Percentiles rank a stretch among this genome's conserved stretches.
These are phyloP conservation scores for Mortierella alpina DNA, from an alignment of 192 early-diverging fungal genomes.

Conservation along the genomic window DNA sequence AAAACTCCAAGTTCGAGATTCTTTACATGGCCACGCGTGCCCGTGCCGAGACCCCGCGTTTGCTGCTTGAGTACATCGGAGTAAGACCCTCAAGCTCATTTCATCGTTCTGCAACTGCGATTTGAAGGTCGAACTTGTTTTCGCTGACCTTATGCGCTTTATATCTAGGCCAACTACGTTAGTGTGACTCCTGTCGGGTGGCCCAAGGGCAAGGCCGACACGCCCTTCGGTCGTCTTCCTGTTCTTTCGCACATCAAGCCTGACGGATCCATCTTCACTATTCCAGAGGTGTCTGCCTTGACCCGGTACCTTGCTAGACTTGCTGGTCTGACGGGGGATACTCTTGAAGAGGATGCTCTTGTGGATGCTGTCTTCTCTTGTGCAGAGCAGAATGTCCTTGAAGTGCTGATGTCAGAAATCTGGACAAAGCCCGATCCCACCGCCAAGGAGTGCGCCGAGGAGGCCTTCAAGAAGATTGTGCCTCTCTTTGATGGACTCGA, in stretches of 20 bases:
- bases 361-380: slow-evolving; percentile 21
- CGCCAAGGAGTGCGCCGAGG: slow-evolving; percentile 14
- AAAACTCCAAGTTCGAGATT: slow-evolving; percentile 43
- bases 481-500: slow-evolving; percentile 40
- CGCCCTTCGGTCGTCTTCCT: slow-evolving; percentile 39
- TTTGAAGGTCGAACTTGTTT: background rate
- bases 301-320: slow-evolving; percentile 28
- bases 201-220: slow-evolving; percentile 34
- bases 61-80: slow-evolving; percentile 37
- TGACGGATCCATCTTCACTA: slow-evolving; percentile 11
- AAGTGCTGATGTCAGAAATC: slow-evolving; percentile 9
- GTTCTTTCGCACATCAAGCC: slow-evolving; percentile 39
- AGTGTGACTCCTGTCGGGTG: slow-evolving; percentile 34
- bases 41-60: slow-evolving; percentile 26
- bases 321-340: slow-evolving; percentile 16
- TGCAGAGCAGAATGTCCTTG: slow-evolving; percentile 26
- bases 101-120: background rate
- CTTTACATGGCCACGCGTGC: slow-evolving; percentile 41
- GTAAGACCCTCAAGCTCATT: slow-evolving; percentile 12
- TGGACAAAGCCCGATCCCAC: slow-evolving; percentile 29
- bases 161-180: slow-evolving; percentile 30
- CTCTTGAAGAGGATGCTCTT: slow-evolving; percentile 26
- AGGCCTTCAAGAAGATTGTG: slow-evolving; percentile 14
- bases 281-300: slow-evolving; percentile 20
- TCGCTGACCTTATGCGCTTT: background rate